Evolutionary conservation across 1,284 basidiomycete species (phyloP).

Genomic region (Pholiota adiposa): DNA sequence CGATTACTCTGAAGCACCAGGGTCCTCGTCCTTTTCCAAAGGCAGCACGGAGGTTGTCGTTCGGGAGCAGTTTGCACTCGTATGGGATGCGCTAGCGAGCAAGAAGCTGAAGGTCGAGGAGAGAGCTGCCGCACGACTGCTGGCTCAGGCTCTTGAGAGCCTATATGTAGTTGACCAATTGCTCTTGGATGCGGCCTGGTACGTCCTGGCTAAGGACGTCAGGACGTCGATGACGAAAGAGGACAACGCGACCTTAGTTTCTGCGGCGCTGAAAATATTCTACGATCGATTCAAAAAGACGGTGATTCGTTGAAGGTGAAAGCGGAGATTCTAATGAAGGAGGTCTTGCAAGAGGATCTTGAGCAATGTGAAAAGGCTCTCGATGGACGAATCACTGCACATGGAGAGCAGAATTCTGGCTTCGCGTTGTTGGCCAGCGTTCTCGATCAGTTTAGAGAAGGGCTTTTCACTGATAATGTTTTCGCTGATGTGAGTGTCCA

Average conservation of each 20-base stretch:
- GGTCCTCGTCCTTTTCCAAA: background rate
- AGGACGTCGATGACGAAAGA: constrained; percentile 23
- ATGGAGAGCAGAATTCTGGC: constrained; percentile 10
- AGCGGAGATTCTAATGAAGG: constrained; percentile 11
- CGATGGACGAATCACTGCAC: constrained; percentile 1
- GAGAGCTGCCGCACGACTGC: constrained; percentile 43
- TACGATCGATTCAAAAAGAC: constrained; percentile 35
- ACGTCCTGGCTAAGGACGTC: constrained; percentile 35
- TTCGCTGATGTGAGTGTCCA: constrained; percentile 42
- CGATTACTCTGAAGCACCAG: background rate
- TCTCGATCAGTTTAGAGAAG: constrained; percentile 44
- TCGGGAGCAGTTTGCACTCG: constrained; percentile 47
- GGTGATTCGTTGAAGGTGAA: constrained; percentile 20
- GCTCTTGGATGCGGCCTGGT: constrained; percentile 54
- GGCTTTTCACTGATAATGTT: constrained; percentile 42
- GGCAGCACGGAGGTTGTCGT: constrained; percentile 35
- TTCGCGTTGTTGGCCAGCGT: constrained; percentile 38
- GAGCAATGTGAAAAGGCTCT: background rate
- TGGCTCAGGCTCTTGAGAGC: constrained; percentile 49
- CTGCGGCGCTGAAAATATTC: constrained; percentile 48
- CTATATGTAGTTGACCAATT: constrained; percentile 45
- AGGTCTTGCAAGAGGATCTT: background rate
- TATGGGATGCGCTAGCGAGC: constrained; percentile 53
- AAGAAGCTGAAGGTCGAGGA: constrained; percentile 51
- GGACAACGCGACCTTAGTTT: constrained; percentile 37